Evolutionary conservation across 768 basidiomycete genomes (phyloP), one percentile per base, ranked within the genome.

Genomic region (Flagelloscypha sp.): DNA sequence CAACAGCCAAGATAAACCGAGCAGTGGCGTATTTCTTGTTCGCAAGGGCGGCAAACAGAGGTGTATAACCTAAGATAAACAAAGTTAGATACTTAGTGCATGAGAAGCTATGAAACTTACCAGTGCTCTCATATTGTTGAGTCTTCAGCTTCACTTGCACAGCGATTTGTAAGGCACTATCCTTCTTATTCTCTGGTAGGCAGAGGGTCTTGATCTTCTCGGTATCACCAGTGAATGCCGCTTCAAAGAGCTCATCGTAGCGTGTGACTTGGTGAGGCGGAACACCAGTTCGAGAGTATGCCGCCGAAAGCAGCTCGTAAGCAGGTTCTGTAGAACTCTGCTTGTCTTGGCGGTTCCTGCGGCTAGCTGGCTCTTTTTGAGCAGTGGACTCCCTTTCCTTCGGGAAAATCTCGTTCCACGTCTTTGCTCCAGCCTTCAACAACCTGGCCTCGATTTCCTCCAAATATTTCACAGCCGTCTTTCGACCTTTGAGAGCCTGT

Each of bases 201-300:
- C 78, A 81, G 6, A 79, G 54, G 15, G 62, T 51, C 44, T 70
- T 57, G 17, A 81, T 59, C 37, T 58, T 65, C 15, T 56, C 66
- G 35, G 71, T 67, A 46, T 76, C 63, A 1, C 77, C 76, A 3
- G 48, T 45, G 48, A 61, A 71, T 44, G 69, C 73, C 3, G 76
- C 77, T 43, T 75, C 72, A 42, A 59, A 78, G 0, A 79, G 60
- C 39, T 74, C 67, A 30, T 76, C 66, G 45, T 78, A 79, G 2
- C 48, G 40, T 12, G 51, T 38, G 13, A 51, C 52, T 28, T 63
- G 44, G 41, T 61, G 57, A n/a, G 50, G 34, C 1, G 61, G 56
- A 5, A 68, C 57, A 5, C 34, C 8, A 16, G 38, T 36, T 17
- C 24, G 32, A 1, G 33, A 2, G 13, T 53, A n/a, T n/a, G n/a